Conservation (phyloP, 352 stramenopile genomes). For the Globisporangium alternatum region DNA sequence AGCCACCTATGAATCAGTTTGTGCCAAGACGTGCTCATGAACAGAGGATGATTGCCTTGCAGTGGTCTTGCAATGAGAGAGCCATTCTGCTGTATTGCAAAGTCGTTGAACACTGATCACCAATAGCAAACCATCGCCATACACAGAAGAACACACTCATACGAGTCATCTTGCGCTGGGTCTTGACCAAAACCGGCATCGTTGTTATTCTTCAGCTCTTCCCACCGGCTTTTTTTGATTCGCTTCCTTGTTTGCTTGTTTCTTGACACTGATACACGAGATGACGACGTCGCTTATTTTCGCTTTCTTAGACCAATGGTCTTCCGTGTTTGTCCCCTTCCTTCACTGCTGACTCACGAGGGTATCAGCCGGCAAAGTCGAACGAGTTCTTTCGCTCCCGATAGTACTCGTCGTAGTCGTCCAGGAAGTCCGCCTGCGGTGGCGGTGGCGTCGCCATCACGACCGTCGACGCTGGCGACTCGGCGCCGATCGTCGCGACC, state of each 20-base stretch:
- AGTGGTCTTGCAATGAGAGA: too few relatives aligned
- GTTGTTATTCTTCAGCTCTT: neutral
- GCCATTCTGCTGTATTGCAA: too few relatives aligned
- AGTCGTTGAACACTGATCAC: too few relatives aligned
- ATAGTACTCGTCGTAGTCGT: conserved; percentile 48
- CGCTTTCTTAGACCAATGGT: neutral
- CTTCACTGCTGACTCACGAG: neutral
- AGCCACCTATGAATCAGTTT: neutral
- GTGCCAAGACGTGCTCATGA: neutral
- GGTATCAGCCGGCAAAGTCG: conserved; percentile 52
- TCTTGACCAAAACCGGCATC: conserved; percentile 1
- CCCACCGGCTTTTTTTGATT: neutral
- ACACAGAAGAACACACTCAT: neutral
- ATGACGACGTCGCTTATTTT: neutral
- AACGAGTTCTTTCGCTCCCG: conserved; percentile 57
- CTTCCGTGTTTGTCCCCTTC: neutral
- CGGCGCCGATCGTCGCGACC: conserved; percentile 13
- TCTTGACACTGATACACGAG: conserved; percentile 3
- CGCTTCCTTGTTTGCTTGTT: neutral
- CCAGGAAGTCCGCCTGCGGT: conserved; percentile 41
- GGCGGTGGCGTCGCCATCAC: conserved; percentile 19
- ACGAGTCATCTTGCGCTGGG: neutral
- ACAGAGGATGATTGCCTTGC: too few relatives aligned
- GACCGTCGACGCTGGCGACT: conserved; percentile 26
- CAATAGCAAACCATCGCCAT: too few relatives aligned